Evolutionary conservation across 805 yeast species (phyloP).

Genomic region (Ogataea sp.): DNA sequence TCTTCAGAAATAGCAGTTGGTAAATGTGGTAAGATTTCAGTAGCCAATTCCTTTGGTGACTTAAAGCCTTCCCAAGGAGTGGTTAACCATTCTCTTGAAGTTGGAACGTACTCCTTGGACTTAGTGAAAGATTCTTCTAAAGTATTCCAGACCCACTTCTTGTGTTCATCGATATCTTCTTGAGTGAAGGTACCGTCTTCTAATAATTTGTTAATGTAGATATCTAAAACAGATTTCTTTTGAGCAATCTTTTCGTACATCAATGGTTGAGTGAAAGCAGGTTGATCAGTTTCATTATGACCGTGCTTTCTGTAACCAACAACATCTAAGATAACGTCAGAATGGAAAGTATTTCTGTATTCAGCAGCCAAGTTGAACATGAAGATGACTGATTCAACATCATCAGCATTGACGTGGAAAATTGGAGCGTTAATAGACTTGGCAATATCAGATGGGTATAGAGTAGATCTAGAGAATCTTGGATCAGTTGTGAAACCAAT

Average conservation of each 20-base stretch:
- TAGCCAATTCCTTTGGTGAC: conserved; percentile 93
- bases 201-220: conserved; percentile 71
- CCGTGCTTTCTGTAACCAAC: conserved; percentile 99
- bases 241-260: conserved; percentile 90
- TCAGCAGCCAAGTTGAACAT: conserved; percentile 96
- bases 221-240: conserved; percentile 83
- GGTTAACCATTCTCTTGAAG: conserved; percentile 95
- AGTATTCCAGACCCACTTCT: conserved; percentile 94
- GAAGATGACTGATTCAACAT: conserved; percentile 86
- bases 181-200: conserved; percentile 83
- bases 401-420: conserved; percentile 99
- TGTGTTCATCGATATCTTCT: conserved; percentile 91
- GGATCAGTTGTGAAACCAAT: conserved; percentile 99
- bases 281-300: conserved; percentile 99
- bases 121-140: conserved; percentile 86
- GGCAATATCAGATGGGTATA: conserved; percentile 96
- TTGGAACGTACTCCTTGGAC: conserved; percentile 85
- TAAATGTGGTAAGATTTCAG: conserved; percentile 90
- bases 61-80: conserved; percentile 99
- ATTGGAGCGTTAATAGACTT: conserved; percentile 96
- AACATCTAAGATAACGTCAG: conserved; percentile 93
- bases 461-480: conserved; percentile 92
- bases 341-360: conserved; percentile 95
- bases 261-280: conserved; percentile 95
- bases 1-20: conserved; percentile 84